These are phyloP conservation scores for Colletotrichum scovillei DNA, from an alignment of 2,329 filamentous ascomycete species.

Conservation along the genomic window DNA sequence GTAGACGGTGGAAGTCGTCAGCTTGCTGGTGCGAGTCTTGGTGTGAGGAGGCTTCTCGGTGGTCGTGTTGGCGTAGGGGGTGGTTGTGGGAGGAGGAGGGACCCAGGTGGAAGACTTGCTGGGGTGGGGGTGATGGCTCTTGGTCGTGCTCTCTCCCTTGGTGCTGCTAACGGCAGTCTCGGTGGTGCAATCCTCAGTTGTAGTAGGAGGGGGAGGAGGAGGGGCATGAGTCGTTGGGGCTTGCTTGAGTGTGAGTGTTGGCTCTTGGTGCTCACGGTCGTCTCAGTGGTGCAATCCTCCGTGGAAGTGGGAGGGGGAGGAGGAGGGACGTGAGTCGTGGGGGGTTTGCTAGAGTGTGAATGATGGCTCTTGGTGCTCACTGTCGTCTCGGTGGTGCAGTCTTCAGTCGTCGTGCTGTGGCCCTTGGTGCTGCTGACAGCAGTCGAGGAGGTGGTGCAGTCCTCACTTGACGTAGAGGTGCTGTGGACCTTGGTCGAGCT, in stretches of 20 bases:
- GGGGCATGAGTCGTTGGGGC: neutral
- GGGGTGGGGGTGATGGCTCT: neutral
- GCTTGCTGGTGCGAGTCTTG: neutral
- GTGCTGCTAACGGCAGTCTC: neutral
- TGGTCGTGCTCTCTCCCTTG: neutral
- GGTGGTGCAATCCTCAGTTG: neutral
- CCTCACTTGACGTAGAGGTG: neutral
- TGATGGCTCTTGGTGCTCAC: neutral
- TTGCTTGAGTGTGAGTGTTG: neutral
- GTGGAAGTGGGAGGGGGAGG: neutral
- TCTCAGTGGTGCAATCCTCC: neutral
- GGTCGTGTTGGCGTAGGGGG: conserved; percentile 1
- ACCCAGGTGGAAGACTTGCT: conserved; percentile 25
- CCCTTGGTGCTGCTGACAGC: neutral
- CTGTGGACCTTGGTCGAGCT: conserved; percentile 7
- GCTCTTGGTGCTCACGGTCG: neutral
- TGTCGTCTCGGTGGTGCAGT: neutral
- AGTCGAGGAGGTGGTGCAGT: neutral
- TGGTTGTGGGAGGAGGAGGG: conserved; percentile 1
- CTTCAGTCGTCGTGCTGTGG: neutral
- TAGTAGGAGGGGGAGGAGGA: neutral
- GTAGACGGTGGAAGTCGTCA: conserved; percentile 51
- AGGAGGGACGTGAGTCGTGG: conserved; percentile 26
- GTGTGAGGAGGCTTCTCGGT: conserved; percentile 14
- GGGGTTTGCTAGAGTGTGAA: neutral